These are phyloP conservation scores for Chenopodium berlandieri DNA, from an alignment of 148 eudicot species.

Conservation along the genomic window DNA sequence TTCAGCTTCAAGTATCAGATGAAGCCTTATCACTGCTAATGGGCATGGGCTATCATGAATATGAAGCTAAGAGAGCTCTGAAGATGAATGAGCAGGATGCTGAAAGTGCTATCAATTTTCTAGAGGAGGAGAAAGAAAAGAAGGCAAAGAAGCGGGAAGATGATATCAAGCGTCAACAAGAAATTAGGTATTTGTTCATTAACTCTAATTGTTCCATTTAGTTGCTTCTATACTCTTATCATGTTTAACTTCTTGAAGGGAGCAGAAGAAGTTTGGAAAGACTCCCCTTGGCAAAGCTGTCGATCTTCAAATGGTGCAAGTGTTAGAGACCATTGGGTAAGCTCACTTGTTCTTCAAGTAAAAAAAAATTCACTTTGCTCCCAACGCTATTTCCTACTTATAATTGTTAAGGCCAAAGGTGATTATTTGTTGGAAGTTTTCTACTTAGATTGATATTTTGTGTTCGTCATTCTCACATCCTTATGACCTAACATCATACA, in stretches of 20 bases:
- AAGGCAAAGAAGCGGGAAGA: constrained; percentile 53
- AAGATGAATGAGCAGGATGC: constrained; percentile 77
- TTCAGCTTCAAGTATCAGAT: constrained; percentile 94
- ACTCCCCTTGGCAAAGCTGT: constrained; percentile 79
- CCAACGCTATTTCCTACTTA: not conserved
- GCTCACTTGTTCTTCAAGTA: not conserved
- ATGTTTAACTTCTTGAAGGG: constrained; percentile 45
- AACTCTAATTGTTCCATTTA: not conserved
- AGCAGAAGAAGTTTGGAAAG: constrained; percentile 73
- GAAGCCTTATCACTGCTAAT: constrained; percentile 67
- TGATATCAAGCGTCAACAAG: constrained; percentile 54
- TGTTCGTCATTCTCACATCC: not conserved
- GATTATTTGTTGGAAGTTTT: not conserved
- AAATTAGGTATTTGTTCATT: constrained; percentile 46
- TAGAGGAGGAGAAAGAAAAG: constrained; percentile 65
- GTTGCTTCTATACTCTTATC: constrained; percentile 12
- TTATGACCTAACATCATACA: not conserved
- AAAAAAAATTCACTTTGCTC: too few species aligned
- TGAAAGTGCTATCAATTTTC: constrained; percentile 70
- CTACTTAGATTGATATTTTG: not conserved
- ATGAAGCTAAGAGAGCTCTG: constrained; percentile 69
- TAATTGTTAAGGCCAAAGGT: not conserved
- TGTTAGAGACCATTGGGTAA: constrained; percentile 68
- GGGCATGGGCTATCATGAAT: constrained; percentile 88
- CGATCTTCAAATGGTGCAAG: constrained; percentile 58